Evolutionary conservation across 169 alveolate genomes (phyloP).

Genomic region (Theileria sp.): DNA sequence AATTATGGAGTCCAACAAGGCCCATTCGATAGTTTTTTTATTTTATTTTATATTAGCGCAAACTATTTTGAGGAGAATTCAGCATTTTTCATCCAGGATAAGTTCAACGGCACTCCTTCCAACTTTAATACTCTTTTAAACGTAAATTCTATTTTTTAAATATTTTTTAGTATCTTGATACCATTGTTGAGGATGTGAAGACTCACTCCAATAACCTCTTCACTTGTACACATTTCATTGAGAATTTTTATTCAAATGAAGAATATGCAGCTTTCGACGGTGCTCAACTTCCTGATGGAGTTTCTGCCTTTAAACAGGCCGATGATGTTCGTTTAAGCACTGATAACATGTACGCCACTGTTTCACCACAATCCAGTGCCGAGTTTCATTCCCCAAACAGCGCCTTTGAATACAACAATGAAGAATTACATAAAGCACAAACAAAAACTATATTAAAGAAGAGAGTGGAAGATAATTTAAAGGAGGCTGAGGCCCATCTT

Average conservation of each 20-base stretch:
- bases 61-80: slow-evolving; percentile 55
- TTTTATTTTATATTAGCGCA: slow-evolving; percentile 36
- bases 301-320: neutral
- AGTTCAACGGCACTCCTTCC: slow-evolving; percentile 12
- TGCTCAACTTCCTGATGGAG: slow-evolving; percentile 11
- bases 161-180: slow-evolving; percentile 35
- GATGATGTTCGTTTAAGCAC: neutral
- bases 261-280: neutral
- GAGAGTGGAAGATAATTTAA: slow-evolving; percentile 45
- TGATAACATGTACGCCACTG: neutral
- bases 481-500: slow-evolving; percentile 62
- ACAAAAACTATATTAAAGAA: slow-evolving; percentile 37
- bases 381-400: neutral
- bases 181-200: slow-evolving; percentile 32
- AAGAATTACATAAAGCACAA: neutral
- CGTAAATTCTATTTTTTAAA: slow-evolving; percentile 8
- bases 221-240: slow-evolving; percentile 54
- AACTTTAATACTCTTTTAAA: slow-evolving; percentile 33
- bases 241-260: neutral
- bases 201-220: slow-evolving; percentile 23
- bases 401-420: neutral
- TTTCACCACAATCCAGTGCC: neutral
- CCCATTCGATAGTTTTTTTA: slow-evolving; percentile 40
- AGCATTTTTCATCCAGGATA: slow-evolving; percentile 16
- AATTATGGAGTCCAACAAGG: slow-evolving; percentile 33